These are phyloP conservation scores for Trifolium repens DNA, from an alignment of 306 rosid species.

Conservation along the genomic window DNA sequence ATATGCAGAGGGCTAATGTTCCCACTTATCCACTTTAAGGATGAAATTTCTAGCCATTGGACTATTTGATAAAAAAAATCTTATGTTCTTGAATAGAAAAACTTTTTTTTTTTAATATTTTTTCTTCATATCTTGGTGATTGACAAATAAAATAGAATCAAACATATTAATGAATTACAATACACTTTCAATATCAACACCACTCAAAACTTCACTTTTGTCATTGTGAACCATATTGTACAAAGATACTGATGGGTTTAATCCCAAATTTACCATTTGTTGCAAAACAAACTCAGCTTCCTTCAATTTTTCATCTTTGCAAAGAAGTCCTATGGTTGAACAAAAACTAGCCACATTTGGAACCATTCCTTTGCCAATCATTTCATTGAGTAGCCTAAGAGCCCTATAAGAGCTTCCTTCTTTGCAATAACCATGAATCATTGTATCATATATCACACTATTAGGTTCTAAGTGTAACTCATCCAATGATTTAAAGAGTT, in stretches of 20 bases:
- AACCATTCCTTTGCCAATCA: slow-evolving; percentile 62
- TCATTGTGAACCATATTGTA: slow-evolving; percentile 48
- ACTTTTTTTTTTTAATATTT: neutral
- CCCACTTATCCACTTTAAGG: too few species aligned
- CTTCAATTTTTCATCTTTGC: slow-evolving; percentile 62
- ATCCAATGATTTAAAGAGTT: slow-evolving; percentile 57
- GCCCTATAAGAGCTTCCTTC: slow-evolving; percentile 81
- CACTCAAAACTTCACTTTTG: slow-evolving; percentile 30
- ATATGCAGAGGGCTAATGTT: too few species aligned
- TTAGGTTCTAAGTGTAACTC: slow-evolving; percentile 61
- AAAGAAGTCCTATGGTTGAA: slow-evolving; percentile 63
- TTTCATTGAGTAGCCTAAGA: slow-evolving; percentile 68
- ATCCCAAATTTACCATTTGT: slow-evolving; percentile 57
- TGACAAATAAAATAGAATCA: slow-evolving; percentile 8
- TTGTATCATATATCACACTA: slow-evolving; percentile 65
- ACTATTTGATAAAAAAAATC: too few species aligned
- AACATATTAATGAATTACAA: neutral
- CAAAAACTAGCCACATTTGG: slow-evolving; percentile 70
- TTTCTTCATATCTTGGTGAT: neutral
- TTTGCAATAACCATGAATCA: slow-evolving; percentile 79
- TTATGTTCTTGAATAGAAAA: neutral
- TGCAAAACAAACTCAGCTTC: slow-evolving; percentile 64
- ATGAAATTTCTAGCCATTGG: too few species aligned
- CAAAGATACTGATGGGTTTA: slow-evolving; percentile 59
- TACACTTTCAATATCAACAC: slow-evolving; percentile 27